Conservation (phyloP, 495 filamentous ascomycete species). For the Daldinia concentrica region DNA sequence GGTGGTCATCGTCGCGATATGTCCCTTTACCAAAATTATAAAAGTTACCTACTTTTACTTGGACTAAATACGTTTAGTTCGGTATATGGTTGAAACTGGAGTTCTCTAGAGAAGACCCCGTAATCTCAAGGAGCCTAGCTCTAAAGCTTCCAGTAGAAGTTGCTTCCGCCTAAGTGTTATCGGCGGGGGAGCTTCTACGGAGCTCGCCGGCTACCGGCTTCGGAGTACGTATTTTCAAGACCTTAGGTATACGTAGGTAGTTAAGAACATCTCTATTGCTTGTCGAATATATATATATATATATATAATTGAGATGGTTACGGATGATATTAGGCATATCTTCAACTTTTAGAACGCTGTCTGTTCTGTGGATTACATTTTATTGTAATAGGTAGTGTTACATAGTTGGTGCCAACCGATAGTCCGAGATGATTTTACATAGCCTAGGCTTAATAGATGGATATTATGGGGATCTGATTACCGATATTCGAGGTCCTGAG, state of each 20-base stretch:
- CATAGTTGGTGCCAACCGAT: neutral
- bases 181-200: slow-evolving; percentile 21
- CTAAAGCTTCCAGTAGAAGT: neutral
- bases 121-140: neutral
- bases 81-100: too few relatives aligned
- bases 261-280: neutral
- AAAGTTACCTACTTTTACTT: neutral
- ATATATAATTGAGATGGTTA: neutral
- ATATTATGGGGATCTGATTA: neutral
- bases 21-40: neutral
- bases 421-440: slow-evolving; percentile 14
- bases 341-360: neutral
- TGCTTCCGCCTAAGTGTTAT: neutral
- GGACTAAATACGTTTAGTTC: too few relatives aligned
- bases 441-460: neutral
- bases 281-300: neutral
- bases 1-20: neutral
- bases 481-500: neutral
- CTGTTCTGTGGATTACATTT: neutral
- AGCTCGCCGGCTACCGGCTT: slow-evolving; percentile 23
- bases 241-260: neutral
- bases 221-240: neutral
- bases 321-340: neutral
- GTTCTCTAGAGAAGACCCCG: too few relatives aligned
- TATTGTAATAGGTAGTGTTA: neutral